These are phyloP conservation scores for Diaporthe vexans DNA, from an alignment of 2,329 filamentous ascomycete genomes.

Conservation along the genomic window DNA sequence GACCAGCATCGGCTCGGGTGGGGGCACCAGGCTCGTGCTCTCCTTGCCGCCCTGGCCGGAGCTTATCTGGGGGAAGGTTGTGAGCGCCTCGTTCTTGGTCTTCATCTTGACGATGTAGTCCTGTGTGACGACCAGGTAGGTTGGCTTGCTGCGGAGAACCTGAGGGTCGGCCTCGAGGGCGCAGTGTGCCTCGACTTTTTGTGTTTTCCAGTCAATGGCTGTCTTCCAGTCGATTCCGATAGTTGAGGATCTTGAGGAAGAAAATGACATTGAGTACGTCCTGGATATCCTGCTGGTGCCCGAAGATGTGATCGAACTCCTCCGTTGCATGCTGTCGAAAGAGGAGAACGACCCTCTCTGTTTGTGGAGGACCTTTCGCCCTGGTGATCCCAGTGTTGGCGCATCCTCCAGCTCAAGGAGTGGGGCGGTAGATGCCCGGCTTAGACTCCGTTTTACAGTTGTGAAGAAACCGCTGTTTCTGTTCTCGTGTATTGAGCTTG, in stretches of 20 bases:
- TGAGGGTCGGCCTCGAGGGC: slow-evolving; percentile 64
- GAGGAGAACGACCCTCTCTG: slow-evolving; percentile 44
- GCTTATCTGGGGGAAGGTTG: slow-evolving; percentile 61
- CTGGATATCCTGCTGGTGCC: slow-evolving; percentile 46
- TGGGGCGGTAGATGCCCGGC: slow-evolving; percentile 44
- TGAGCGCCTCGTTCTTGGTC: slow-evolving; percentile 60
- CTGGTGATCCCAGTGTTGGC: slow-evolving; percentile 30
- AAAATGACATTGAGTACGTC: slow-evolving; percentile 41
- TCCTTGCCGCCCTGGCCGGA: slow-evolving; percentile 45
- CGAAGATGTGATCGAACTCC: slow-evolving; percentile 50
- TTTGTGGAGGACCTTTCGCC: slow-evolving; percentile 39
- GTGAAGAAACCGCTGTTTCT: slow-evolving; percentile 46
- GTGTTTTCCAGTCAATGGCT: slow-evolving; percentile 51
- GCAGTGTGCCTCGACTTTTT: slow-evolving; percentile 54
- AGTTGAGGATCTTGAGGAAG: slow-evolving; percentile 44
- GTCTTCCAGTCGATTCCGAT: slow-evolving; percentile 48
- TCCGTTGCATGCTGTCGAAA: slow-evolving; percentile 46
- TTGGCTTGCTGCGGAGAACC: slow-evolving; percentile 60
- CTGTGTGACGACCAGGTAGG: slow-evolving; percentile 67
- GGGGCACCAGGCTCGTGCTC: slow-evolving; percentile 45
- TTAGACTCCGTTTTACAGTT: slow-evolving; percentile 45
- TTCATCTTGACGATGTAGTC: slow-evolving; percentile 66
- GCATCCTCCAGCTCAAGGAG: slow-evolving; percentile 31
- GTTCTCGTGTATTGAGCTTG: slow-evolving; percentile 45
- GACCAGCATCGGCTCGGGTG: slow-evolving; percentile 54